Percentiles rank a stretch among this genome's conserved stretches.
These are phyloP conservation scores for Pistacia atlantica DNA, from an alignment of 345 rosid genomes.

Conservation along the genomic window DNA sequence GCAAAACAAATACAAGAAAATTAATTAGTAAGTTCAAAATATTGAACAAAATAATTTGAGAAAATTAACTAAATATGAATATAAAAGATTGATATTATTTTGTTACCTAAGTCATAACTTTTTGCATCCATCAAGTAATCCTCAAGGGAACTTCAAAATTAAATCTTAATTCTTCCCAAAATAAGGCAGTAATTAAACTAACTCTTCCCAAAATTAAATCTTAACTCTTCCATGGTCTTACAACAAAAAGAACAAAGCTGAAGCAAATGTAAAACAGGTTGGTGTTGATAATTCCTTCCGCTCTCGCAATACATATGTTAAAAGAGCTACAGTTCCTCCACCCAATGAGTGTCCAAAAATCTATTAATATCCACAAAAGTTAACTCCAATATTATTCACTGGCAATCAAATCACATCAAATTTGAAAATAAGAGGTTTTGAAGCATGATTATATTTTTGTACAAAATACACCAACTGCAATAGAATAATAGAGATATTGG, in stretches of 20 bases:
- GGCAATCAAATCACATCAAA: too few relatives aligned
- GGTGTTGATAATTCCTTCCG: slow-evolving; percentile 68
- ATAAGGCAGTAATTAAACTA: slow-evolving; percentile 1
- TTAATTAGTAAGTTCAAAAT: too few relatives aligned
- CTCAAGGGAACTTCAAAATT: background rate
- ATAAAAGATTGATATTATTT: too few relatives aligned
- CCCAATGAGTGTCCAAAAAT: slow-evolving; percentile 96
- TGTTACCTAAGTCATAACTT: too few relatives aligned
- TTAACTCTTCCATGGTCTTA: background rate
- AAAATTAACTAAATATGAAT: too few relatives aligned
- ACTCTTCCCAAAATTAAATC: background rate
- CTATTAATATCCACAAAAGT: slow-evolving; percentile 35
- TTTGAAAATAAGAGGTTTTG: too few relatives aligned
- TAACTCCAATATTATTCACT: too few relatives aligned
- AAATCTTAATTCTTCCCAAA: background rate
- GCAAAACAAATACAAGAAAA: too few relatives aligned
- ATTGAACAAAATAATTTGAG: too few relatives aligned
- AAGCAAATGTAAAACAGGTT: slow-evolving; percentile 83
- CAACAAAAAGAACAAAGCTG: slow-evolving; percentile 50
- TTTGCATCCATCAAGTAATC: background rate
- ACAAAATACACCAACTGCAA: too few relatives aligned
- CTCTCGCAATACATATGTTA: slow-evolving; percentile 83
- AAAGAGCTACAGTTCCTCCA: slow-evolving; percentile 97
- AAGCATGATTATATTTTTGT: too few relatives aligned
- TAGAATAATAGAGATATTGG: too few relatives aligned